Evolutionary conservation across 352 stramenopile genomes (phyloP).

Genomic region (Pythium diclinum): DNA sequence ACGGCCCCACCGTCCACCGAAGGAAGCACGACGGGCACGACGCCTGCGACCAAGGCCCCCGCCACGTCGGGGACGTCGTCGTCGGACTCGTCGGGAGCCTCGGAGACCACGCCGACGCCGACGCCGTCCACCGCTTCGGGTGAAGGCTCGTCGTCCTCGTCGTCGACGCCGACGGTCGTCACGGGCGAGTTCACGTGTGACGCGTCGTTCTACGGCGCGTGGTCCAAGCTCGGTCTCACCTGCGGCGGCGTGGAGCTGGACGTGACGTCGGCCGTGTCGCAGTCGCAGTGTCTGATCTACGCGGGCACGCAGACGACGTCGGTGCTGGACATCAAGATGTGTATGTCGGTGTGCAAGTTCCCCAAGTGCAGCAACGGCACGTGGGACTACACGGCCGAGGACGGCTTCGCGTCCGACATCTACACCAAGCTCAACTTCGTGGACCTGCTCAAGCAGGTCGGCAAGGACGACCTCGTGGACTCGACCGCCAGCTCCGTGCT

Average conservation of each 20-base stretch:
- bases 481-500: slow-evolving; percentile 35
- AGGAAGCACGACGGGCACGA: not conserved
- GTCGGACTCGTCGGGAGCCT: slow-evolving; percentile 16
- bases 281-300: slow-evolving; percentile 79
- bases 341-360: slow-evolving; percentile 81
- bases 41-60: slow-evolving; percentile 16
- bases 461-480: slow-evolving; percentile 32
- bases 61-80: slow-evolving; percentile 15
- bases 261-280: slow-evolving; percentile 38
- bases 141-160: slow-evolving; percentile 6
- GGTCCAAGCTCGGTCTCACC: slow-evolving; percentile 59
- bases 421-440: slow-evolving; percentile 73
- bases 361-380: slow-evolving; percentile 62
- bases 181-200: slow-evolving; percentile 70
- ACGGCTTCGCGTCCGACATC: slow-evolving; percentile 65
- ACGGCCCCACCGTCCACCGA: slow-evolving; percentile 2
- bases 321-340: slow-evolving; percentile 59
- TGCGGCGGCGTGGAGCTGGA: slow-evolving; percentile 54
- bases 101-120: slow-evolving; percentile 7
- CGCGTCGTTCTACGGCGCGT: slow-evolving; percentile 74
- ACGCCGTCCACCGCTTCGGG: slow-evolving; percentile 4
- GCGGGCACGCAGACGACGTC: slow-evolving; percentile 40
- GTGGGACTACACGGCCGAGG: slow-evolving; percentile 72
- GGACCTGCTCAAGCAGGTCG: slow-evolving; percentile 46
- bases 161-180: slow-evolving; percentile 15